phyloP scores from a whole-genome alignment of 495 filamentous ascomycete species.

The Penicillium pulvis region DNA sequence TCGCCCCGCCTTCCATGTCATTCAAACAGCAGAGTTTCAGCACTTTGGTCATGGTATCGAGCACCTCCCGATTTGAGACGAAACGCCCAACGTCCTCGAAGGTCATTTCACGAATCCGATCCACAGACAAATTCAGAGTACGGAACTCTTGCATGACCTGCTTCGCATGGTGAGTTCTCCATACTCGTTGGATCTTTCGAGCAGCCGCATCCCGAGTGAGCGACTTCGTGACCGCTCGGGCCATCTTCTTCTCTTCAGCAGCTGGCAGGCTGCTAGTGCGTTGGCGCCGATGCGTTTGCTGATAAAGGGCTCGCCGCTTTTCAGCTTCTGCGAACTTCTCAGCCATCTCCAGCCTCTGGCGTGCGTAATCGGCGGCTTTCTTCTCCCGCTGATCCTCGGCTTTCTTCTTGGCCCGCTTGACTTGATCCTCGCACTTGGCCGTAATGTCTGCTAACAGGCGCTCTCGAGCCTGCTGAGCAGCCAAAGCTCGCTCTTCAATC shows the following conservation, averaged over 20 bases:
- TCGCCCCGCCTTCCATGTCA: constrained; percentile 65
- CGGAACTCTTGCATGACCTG: constrained; percentile 66
- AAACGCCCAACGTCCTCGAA: constrained; percentile 83
- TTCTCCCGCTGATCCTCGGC: constrained; percentile 91
- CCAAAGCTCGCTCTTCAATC: constrained; percentile 80
- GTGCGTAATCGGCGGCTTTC: constrained; percentile 81
- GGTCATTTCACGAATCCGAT: constrained; percentile 67
- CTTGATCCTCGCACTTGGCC: constrained; percentile 92
- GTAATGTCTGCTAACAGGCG: constrained; percentile 91
- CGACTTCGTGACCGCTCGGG: constrained; percentile 37
- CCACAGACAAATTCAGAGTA: constrained; percentile 70
- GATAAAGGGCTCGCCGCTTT: constrained; percentile 58
- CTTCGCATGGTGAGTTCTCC: constrained; percentile 64
- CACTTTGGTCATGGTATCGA: constrained; percentile 68
- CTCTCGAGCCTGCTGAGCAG: constrained; percentile 89
- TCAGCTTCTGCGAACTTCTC: constrained; percentile 89
- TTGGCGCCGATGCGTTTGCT: constrained; percentile 60
- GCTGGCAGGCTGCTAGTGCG: constrained; percentile 65
- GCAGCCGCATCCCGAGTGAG: constrained; percentile 70
- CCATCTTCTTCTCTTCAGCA: constrained; percentile 57
- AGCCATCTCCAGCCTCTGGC: constrained; percentile 76
- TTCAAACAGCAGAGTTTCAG: constrained; percentile 77
- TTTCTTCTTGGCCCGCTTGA: constrained; percentile 88
- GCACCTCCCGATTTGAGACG: constrained; percentile 73
- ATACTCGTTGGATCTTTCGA: constrained; percentile 72